Conservation (phyloP, 129 eudicot genomes). For the Flaveria ramosissima region DNA sequence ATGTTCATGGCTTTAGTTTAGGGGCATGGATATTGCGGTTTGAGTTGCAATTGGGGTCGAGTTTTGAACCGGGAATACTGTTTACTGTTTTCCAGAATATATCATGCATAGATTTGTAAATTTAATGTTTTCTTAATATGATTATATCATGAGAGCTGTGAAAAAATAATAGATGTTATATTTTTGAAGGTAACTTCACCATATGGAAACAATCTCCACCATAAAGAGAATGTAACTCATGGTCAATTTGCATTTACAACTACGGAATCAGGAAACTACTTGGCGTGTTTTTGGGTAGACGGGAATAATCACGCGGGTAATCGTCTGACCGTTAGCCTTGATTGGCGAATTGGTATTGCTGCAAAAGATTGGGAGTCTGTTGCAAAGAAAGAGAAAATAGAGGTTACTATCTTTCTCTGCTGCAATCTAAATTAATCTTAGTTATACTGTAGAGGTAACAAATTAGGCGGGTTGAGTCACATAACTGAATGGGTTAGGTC, state of each 20-base stretch:
- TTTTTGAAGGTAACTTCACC: constrained; percentile 83
- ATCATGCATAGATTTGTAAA: background rate
- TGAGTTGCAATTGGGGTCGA: background rate
- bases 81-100: background rate
- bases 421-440: background rate
- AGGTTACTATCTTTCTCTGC: constrained; percentile 41
- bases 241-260: constrained; percentile 94
- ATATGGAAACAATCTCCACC: constrained; percentile 70
- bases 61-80: background rate
- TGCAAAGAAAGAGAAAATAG: constrained; percentile 85
- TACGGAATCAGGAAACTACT: constrained; percentile 71
- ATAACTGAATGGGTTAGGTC: background rate
- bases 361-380: constrained; percentile 98
- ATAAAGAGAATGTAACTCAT: constrained; percentile 75
- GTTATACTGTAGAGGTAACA: background rate
- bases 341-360: constrained; percentile 89
- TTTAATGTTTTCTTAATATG: background rate
- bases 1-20: background rate
- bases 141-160: constrained; percentile 20
- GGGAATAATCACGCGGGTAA: constrained; percentile 42
- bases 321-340: constrained; percentile 63
- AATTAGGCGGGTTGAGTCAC: background rate
- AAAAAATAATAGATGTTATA: constrained; percentile 15
- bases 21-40: background rate
- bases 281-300: constrained; percentile 78